These are phyloP conservation scores for Yarrowia keelungensis DNA, from an alignment of 805 yeast genomes.

Conservation along the genomic window DNA sequence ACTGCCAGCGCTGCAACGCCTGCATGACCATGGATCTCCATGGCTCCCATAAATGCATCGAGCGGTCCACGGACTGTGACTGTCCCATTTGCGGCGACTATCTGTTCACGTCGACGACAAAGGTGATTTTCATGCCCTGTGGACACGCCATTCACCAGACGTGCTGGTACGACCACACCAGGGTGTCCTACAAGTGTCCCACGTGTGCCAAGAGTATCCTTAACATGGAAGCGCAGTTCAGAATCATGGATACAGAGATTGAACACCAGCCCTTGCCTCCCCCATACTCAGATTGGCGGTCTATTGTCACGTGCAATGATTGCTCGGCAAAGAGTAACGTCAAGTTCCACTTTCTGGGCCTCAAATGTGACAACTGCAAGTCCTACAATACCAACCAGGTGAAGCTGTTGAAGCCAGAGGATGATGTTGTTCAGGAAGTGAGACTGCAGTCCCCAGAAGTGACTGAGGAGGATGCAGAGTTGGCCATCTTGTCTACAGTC, in stretches of 20 bases:
- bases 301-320: constrained; percentile 75
- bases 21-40: constrained; percentile 82
- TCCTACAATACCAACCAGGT: constrained; percentile 86
- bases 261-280: constrained; percentile 76
- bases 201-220: constrained; percentile 82
- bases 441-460: constrained; percentile 12
- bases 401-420: constrained; percentile 70
- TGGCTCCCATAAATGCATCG: constrained; percentile 81
- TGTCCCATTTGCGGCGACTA: constrained; percentile 94
- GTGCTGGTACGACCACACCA: constrained; percentile 82
- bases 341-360: constrained; percentile 81
- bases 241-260: constrained; percentile 86
- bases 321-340: constrained; percentile 83
- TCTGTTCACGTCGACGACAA: constrained; percentile 79
- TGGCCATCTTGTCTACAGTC: constrained; percentile 6
- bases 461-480: constrained; percentile 23
- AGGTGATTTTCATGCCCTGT: constrained; percentile 90
- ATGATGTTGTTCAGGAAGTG: constrained; percentile 19
- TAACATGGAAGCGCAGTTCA: constrained; percentile 87
- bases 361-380: constrained; percentile 84
- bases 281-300: constrained; percentile 78
- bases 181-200: constrained; percentile 89
- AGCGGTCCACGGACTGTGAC: constrained; percentile 85
- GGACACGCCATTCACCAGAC: constrained; percentile 92
- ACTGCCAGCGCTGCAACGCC: constrained; percentile 87